phyloP scores from a whole-genome alignment of 225 moss, liverwort and hornwort species.

The Antitrichia curtipendula region DNA sequence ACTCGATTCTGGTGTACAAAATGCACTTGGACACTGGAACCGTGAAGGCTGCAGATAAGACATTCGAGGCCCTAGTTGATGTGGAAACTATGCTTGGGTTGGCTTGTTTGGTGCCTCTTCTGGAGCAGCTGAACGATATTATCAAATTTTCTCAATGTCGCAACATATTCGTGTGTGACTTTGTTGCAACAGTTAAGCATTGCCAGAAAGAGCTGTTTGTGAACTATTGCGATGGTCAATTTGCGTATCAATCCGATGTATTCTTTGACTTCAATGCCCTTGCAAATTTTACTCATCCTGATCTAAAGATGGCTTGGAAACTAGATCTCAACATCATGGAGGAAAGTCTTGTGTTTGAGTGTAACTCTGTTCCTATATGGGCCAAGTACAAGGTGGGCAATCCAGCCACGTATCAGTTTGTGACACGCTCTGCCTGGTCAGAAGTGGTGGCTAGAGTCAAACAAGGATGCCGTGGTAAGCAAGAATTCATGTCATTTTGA shows the following conservation, averaged over 20 bases:
- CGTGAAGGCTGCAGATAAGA: fast-evolving
- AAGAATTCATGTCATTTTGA: too few relatives aligned
- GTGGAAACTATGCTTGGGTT: too few relatives aligned
- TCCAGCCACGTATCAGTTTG: fast-evolving
- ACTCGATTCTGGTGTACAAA: neutral
- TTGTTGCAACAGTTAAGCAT: neutral
- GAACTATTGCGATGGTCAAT: neutral
- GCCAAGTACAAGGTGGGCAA: neutral
- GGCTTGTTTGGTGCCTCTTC: too few relatives aligned
- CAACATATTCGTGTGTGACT: neutral
- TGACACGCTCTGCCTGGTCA: fast-evolving
- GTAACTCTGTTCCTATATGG: neutral
- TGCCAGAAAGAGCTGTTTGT: neutral
- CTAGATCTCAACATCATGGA: fast-evolving
- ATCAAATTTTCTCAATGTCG: neutral
- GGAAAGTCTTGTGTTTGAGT: neutral
- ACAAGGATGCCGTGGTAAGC: too few relatives aligned
- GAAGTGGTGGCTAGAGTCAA: too few relatives aligned
- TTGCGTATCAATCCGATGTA: fast-evolving
- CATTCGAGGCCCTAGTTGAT: too few relatives aligned
- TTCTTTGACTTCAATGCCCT: neutral
- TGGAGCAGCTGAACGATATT: neutral
- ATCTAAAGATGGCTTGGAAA: neutral
- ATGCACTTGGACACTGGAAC: neutral
- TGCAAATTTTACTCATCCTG: neutral